Base-by-base conservation (phyloP, 495 filamentous ascomycete genomes). In the Talaromyces liani region DNA sequence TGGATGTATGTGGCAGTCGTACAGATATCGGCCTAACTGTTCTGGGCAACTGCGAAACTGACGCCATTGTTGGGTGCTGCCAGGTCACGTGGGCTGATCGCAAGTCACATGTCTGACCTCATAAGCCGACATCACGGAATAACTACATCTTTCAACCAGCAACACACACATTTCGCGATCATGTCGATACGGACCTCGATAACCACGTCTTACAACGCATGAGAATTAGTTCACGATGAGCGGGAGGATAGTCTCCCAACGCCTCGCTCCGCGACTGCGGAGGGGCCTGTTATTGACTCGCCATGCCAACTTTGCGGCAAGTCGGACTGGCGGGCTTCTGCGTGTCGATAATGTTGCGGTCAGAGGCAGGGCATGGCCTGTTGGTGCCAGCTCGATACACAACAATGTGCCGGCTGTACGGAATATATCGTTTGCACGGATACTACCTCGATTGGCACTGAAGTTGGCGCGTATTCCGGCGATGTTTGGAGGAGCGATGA, bases 401-500 rank as follows among this genome's bases (percentile, higher is more conserved):
- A 91, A 96, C 79, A 80, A 80, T 72, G 85, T 92, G 18, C 89
- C 92, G 63, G 86, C 88, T 25, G 89, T 93, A 12, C 87, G 94
- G 60, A 88, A 88, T 63, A 89, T 91, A 51, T 97, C 93, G 6
- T 98, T 98, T 70, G 83, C 81, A 6, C 84, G 94, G 58, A 83
- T 90, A 58, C 80, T 99, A n/a, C 94, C 94, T 2, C 90, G 91
- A 70, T 81, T 99, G 47, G 86, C 93, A 8, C 67, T 96, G 66
- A 99, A 96, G 78, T 88, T 98, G 61, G 80, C 88, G 45, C 83
- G 91, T 58, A 76, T 97, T 58, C 94, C 94, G 27, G 93, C 95
- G 63, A 86, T 96, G 76, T 92, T 96, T 71, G 94, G 93, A 36
- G 92, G 90, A 49, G 87, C 90, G 51, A 90, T 89, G 75, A 83